A percentile compares a stretch with the other conserved stretches of the same genome.
Conservation (phyloP, 1,139 yeast species). For the Magnusiomyces tetraspermus region DNA sequence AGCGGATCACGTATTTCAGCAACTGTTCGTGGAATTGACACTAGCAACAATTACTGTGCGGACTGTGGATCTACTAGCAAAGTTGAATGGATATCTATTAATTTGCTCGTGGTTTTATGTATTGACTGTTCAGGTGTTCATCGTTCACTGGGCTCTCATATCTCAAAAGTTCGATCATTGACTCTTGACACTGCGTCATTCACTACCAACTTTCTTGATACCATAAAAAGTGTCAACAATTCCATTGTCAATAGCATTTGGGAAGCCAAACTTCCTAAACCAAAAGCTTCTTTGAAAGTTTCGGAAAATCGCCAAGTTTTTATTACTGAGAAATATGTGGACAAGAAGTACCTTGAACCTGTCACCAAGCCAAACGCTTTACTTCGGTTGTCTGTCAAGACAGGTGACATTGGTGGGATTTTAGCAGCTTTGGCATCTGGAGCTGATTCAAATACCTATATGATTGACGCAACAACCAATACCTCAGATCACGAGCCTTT, state of each 20-base stretch:
- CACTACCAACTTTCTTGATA: conserved; percentile 50
- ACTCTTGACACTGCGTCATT: conserved; percentile 65
- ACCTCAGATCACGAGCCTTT: conserved; percentile 22
- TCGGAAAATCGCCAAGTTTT: conserved; percentile 31
- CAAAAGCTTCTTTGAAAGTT: conserved; percentile 33
- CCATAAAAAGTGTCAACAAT: conserved; percentile 57
- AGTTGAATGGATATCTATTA: conserved; percentile 87
- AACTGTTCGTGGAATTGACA: conserved; percentile 29
- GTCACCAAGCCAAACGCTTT: conserved; percentile 31
- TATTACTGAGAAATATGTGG: conserved; percentile 37
- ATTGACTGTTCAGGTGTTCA: conserved; percentile 74
- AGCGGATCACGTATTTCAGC: conserved; percentile 12
- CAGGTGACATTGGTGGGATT: conserved; percentile 27
- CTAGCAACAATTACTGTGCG: conserved; percentile 59
- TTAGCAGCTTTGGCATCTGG: conserved; percentile 35
- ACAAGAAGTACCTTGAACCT: conserved; percentile 31
- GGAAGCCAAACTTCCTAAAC: conserved; percentile 40
- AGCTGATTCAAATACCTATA: conserved; percentile 31
- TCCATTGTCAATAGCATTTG: conserved; percentile 50
- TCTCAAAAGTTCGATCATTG: conserved; percentile 69
- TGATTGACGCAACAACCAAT: conserved; percentile 20
- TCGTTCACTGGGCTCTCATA: conserved; percentile 62
- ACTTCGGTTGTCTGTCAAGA: conserved; percentile 31
- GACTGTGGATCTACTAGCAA: conserved; percentile 59
- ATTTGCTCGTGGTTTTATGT: conserved; percentile 63